A percentile compares a stretch with the other conserved stretches of the same genome.
Conservation (phyloP, 495 filamentous ascomycete genomes). For the Penicillium simplicissimum region DNA sequence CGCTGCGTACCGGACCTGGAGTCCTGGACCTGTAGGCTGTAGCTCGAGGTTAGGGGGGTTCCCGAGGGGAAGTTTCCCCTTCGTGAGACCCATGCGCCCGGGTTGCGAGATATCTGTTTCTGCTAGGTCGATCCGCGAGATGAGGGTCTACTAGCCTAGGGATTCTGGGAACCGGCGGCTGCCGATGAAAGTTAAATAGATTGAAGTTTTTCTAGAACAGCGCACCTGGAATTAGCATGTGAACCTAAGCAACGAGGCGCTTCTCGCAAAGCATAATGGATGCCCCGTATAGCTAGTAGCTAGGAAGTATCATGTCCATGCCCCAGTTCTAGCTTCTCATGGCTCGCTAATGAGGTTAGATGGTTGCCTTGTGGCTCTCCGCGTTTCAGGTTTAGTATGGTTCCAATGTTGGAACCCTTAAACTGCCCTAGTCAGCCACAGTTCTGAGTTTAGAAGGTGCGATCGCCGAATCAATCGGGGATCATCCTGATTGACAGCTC, state of each 20-base stretch:
- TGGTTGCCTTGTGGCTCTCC: conserved; percentile 5
- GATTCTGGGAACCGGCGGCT: conserved; percentile 17
- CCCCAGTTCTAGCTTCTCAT: neutral
- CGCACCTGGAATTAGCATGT: conserved; percentile 10
- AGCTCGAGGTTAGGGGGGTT: neutral
- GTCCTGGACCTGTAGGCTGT: neutral
- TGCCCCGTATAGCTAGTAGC: neutral
- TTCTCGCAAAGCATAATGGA: neutral
- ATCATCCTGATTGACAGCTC: neutral
- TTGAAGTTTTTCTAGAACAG: conserved; percentile 21
- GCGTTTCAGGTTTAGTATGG: conserved; percentile 12
- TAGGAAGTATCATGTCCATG: neutral
- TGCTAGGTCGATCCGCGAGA: conserved; percentile 7
- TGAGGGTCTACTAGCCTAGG: conserved; percentile 3
- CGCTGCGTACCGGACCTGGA: neutral
- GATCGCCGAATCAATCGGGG: conserved; percentile 1
- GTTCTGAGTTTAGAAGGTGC: neutral
- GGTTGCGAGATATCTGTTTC: conserved; percentile 1
- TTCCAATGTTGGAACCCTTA: conserved; percentile 1
- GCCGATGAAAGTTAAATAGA: conserved; percentile 22
- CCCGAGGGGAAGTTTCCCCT: neutral
- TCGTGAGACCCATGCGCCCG: conserved; percentile 2
- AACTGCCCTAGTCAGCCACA: conserved; percentile 1
- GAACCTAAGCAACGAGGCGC: conserved; percentile 7
- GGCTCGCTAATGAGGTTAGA: neutral